Percentiles rank a stretch among this genome's conserved stretches.
Evolutionary conservation across 2,329 filamentous ascomycete genomes (phyloP).

Genomic region (Talaromyces funiculosus): DNA sequence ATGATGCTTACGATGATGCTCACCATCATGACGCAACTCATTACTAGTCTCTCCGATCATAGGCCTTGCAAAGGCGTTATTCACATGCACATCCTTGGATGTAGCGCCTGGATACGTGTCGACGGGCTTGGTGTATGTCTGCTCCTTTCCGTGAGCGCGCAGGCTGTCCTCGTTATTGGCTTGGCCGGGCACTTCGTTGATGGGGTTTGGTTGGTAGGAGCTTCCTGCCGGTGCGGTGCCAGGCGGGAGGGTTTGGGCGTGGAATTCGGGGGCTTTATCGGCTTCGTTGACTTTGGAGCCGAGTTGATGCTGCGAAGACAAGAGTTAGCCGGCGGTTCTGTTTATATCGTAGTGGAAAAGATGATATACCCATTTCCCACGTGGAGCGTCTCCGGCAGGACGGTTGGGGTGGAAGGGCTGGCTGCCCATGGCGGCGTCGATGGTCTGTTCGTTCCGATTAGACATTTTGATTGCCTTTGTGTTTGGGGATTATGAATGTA

Average conservation of each 20-base stretch:
- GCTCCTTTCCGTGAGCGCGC: slow-evolving; percentile 38
- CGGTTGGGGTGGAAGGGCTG: slow-evolving; percentile 11
- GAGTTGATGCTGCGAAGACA: slow-evolving; percentile 53
- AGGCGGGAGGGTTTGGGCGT: slow-evolving; percentile 54
- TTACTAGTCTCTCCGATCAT: slow-evolving; percentile 43
- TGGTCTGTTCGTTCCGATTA: background rate
- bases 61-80: slow-evolving; percentile 49
- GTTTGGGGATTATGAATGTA: too few relatives aligned
- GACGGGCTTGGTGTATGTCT: slow-evolving; percentile 38
- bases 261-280: slow-evolving; percentile 59
- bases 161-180: slow-evolving; percentile 36
- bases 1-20: slow-evolving; percentile 38
- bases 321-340: background rate
- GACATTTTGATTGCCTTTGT: background rate
- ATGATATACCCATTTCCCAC: slow-evolving; percentile 9
- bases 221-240: slow-evolving; percentile 56
- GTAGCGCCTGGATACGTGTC: slow-evolving; percentile 49
- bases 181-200: slow-evolving; percentile 31
- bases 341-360: background rate
- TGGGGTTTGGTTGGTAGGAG: slow-evolving; percentile 45
- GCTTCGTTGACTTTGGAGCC: slow-evolving; percentile 53
- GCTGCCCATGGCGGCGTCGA: slow-evolving; percentile 3
- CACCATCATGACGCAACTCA: slow-evolving; percentile 44
- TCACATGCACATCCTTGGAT: slow-evolving; percentile 46
- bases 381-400: background rate